These are phyloP conservation scores for Russula foetens DNA, from an alignment of 768 basidiomycete species.

Conservation along the genomic window DNA sequence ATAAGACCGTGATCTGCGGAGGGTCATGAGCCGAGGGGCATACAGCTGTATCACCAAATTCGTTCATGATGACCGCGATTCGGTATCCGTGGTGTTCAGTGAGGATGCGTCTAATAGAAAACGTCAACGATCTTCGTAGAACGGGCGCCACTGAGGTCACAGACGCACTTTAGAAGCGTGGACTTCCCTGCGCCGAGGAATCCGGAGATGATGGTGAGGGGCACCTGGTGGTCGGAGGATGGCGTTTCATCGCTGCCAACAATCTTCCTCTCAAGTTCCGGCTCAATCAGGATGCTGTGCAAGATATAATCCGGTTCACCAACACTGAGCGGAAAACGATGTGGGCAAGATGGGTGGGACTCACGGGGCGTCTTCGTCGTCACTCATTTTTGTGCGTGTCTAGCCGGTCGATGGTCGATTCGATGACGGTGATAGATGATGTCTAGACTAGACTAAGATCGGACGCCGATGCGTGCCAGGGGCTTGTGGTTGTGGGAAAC, in stretches of 20 bases:
- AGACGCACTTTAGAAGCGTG: constrained; percentile 71
- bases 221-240: constrained; percentile 39
- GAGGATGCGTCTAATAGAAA: constrained; percentile 59
- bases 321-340: background rate
- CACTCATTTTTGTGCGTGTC: background rate
- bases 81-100: constrained; percentile 91
- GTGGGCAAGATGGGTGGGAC: background rate
- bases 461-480: too few relatives aligned
- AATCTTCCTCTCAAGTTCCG: background rate
- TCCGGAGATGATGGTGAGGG: constrained; percentile 90
- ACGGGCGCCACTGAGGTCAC: background rate
- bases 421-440: too few relatives aligned
- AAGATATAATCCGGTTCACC: too few relatives aligned
- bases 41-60: constrained; percentile 93
- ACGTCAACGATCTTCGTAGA: background rate
- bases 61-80: constrained; percentile 98
- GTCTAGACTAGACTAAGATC: too few relatives aligned
- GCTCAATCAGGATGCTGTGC: constrained; percentile 9
- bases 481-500: background rate
- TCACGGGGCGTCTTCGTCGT: constrained; percentile 14
- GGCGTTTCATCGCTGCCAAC: background rate
- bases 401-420: too few relatives aligned
- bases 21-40: constrained; percentile 22
- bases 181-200: constrained; percentile 95
- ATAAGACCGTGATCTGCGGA: constrained; percentile 14